phyloP scores from a whole-genome alignment of 148 eudicot species.

The Amaranthus hypochondriacus region DNA sequence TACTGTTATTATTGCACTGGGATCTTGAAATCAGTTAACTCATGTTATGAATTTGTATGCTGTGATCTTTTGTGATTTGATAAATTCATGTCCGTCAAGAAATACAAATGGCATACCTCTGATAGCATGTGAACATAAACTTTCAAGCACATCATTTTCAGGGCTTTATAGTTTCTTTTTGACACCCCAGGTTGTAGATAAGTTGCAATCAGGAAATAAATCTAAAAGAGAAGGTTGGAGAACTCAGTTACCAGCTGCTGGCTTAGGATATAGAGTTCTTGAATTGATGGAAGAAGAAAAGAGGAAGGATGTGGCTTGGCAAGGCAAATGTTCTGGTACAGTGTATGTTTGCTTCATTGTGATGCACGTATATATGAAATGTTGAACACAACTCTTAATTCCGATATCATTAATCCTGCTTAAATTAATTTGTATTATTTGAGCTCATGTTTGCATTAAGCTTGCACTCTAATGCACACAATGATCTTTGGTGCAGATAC shows the following conservation, averaged over 20 bases:
- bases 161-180: conserved; percentile 8
- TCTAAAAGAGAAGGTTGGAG: conserved; percentile 81
- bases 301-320: conserved; percentile 77
- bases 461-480: conserved; percentile 7
- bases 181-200: conserved; percentile 67
- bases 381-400: background rate
- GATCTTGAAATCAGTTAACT: background rate
- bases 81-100: background rate
- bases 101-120: background rate
- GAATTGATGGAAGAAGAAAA: conserved; percentile 69
- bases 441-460: background rate
- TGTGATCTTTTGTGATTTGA: background rate
- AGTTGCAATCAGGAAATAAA: conserved; percentile 74
- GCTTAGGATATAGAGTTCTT: conserved; percentile 56
- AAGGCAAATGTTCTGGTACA: conserved; percentile 98
- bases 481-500: conserved; percentile 53
- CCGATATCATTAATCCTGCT: background rate
- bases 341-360: conserved; percentile 58
- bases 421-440: background rate
- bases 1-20: background rate
- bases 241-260: conserved; percentile 61
- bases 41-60: background rate
- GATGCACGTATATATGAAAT: background rate
- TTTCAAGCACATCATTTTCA: conserved; percentile 5
- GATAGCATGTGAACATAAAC: conserved; percentile 3